These are phyloP conservation scores for Ganoderma resinaceum DNA, from an alignment of 1,284 basidiomycete species.

Conservation along the genomic window DNA sequence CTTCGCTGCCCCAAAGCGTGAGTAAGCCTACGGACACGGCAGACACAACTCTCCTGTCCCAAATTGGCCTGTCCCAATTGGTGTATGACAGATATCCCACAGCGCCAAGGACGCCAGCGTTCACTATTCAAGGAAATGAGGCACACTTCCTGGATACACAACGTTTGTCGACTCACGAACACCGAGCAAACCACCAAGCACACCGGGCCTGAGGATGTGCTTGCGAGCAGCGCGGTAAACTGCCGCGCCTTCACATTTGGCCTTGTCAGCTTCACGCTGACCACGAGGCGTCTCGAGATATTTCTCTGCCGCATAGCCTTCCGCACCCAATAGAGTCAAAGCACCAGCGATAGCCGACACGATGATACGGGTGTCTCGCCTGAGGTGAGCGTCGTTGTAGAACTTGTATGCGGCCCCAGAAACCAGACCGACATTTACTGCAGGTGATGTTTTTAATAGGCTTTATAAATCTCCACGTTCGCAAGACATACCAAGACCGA, in stretches of 20 bases:
- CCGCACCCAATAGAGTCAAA: conserved; percentile 62
- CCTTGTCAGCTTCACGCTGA: conserved; percentile 61
- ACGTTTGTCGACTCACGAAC: conserved; percentile 50
- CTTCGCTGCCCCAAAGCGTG: conserved; percentile 73
- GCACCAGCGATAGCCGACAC: conserved; percentile 60
- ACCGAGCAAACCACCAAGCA: conserved; percentile 72
- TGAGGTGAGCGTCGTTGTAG: conserved; percentile 71
- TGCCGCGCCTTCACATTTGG: conserved; percentile 66
- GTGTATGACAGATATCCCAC: conserved; percentile 75
- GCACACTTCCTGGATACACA: neutral
- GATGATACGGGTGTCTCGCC: conserved; percentile 64
- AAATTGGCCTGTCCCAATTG: conserved; percentile 72
- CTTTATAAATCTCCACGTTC: conserved; percentile 9
- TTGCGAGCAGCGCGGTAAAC: conserved; percentile 68
- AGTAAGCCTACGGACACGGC: conserved; percentile 70
- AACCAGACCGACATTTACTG: conserved; percentile 79
- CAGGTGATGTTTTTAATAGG: neutral
- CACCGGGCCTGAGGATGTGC: conserved; percentile 70
- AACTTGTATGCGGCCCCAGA: conserved; percentile 68
- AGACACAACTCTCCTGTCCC: conserved; percentile 76
- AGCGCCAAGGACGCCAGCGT: conserved; percentile 70
- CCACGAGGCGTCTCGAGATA: conserved; percentile 69
- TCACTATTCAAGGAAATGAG: conserved; percentile 51
- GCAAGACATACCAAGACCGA: conserved; percentile 66
- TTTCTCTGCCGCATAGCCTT: conserved; percentile 70